phyloP scores from a whole-genome alignment of 176 grass and related monocot species.

The Musa schizocarpa region DNA sequence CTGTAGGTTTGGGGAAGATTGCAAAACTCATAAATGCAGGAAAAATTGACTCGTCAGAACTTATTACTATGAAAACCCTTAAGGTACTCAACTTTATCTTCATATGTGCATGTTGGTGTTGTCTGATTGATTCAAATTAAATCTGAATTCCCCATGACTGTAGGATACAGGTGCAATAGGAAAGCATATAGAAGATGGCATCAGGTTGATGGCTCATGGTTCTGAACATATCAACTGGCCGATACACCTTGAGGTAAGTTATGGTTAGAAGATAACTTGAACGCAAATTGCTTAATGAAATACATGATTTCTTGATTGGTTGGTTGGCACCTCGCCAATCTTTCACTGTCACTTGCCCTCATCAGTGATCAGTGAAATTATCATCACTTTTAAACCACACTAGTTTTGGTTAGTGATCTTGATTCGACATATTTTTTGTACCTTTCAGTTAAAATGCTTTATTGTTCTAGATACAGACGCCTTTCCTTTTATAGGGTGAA shows the following conservation, averaged over 20 bases:
- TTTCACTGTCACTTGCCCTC: no score
- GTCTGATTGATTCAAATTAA: conserved; percentile 2
- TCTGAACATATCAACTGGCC: conserved; percentile 98
- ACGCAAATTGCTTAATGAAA: no score
- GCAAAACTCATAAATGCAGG: neutral
- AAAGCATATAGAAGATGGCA: conserved; percentile 93
- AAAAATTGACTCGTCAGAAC: neutral
- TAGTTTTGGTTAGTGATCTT: no score
- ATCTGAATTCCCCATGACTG: conserved; percentile 15
- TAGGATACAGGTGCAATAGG: conserved; percentile 84
- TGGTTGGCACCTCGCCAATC: no score
- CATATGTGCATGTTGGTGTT: neutral
- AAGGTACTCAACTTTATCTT: conserved; percentile 46
- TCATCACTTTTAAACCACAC: no score
- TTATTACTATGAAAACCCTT: conserved; percentile 43
- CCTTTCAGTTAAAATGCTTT: no score
- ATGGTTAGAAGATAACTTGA: neutral
- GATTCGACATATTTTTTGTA: no score
- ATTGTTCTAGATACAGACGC: no score
- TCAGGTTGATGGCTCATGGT: conserved; percentile 88
- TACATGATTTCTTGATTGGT: no score
- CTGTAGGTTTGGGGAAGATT: conserved; percentile 10
- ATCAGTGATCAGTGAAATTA: no score
- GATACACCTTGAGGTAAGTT: conserved; percentile 72
- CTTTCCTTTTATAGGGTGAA: no score